Evolutionary conservation across 1,284 basidiomycete species (phyloP), one percentile per base, ranked within the genome.

Genomic region (Irpex sp.): DNA sequence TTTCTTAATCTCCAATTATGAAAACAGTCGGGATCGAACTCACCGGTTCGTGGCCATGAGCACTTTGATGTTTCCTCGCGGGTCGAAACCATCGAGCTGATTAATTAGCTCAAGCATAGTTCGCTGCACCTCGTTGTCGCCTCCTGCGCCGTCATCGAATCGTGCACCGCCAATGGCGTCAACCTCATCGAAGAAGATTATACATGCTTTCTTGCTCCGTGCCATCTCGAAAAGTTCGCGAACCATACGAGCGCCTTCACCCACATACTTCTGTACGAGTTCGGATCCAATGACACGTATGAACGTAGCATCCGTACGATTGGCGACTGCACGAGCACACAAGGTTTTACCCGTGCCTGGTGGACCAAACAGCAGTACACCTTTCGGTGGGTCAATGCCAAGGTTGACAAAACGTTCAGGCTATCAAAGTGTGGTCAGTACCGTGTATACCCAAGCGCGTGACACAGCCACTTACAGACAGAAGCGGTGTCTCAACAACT

Each of bases 171-270:
- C 97, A 69, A 99, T 95, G 43, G 97, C 96, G 70, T 97, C 95
- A 35, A 97, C 89, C 81, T 99, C 97, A 71, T 99, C 97, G 71
- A 99, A 99, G 81, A 99, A 99, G 75, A 99, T 98, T 73, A 99
- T 99, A 74, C 97, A 99, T 1, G 97, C 97, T 78, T 98, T 99
- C 83, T 99, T 99, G 69, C 92, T 92, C 64, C 97, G 86, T 46
- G 97, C 97, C 95, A 99, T 98, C 80, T 99, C 97, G 77, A 99
- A 99, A 64, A 99, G 81, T 75, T 99, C 97, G 63, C 97, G 88
- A 21, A 99, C 97, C 97, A 99, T 98, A 64, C 97, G 85, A 1
- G 97, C 97, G 65, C 97, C 97, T 77, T 99, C 97, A 60, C 97
- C 97, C 57, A 99, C 97, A 75, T 99, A 99, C 77, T 99, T 99